phyloP scores from a whole-genome alignment of 495 filamentous ascomycete genomes.

The Daldinia concentrica region DNA sequence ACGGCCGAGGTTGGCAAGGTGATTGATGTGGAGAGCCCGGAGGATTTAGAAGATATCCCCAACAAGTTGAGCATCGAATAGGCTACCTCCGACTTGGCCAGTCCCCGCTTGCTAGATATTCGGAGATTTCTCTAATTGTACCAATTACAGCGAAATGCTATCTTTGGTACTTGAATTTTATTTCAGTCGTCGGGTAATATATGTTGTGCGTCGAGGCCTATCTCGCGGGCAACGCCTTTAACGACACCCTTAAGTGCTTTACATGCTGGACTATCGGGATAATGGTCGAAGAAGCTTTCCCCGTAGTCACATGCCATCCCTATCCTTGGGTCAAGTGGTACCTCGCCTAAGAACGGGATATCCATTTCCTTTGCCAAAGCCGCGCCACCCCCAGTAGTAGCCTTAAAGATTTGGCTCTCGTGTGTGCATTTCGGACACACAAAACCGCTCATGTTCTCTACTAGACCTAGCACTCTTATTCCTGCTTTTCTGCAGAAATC shows the following conservation, averaged over 20 bases:
- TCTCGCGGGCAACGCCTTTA: constrained; percentile 67
- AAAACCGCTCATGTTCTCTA: constrained; percentile 98
- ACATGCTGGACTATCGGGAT: constrained; percentile 90
- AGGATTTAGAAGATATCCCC: constrained; percentile 80
- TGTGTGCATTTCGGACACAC: constrained; percentile 90
- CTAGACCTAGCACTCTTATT: constrained; percentile 85
- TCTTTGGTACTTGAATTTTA: constrained; percentile 24
- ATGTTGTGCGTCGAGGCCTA: constrained; percentile 62
- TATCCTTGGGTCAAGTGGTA: constrained; percentile 93
- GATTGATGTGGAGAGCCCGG: constrained; percentile 77
- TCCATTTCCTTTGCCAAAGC: constrained; percentile 82
- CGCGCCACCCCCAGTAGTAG: constrained; percentile 87
- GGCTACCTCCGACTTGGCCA: not conserved
- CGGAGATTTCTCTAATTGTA: constrained; percentile 5
- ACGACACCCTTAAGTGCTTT: constrained; percentile 80
- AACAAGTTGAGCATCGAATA: constrained; percentile 66
- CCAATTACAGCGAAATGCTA: constrained; percentile 23
- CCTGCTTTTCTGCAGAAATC: constrained; percentile 97
- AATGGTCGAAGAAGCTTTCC: constrained; percentile 95
- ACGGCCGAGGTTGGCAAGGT: constrained; percentile 85
- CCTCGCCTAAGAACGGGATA: constrained; percentile 86
- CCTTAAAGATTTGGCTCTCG: constrained; percentile 84
- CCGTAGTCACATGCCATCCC: constrained; percentile 97
- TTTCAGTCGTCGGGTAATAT: constrained; percentile 51
- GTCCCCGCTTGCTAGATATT: not conserved